Evolutionary conservation across 2,329 filamentous ascomycete species (phyloP).

Genomic region (Arthrobotrys musiformis): DNA sequence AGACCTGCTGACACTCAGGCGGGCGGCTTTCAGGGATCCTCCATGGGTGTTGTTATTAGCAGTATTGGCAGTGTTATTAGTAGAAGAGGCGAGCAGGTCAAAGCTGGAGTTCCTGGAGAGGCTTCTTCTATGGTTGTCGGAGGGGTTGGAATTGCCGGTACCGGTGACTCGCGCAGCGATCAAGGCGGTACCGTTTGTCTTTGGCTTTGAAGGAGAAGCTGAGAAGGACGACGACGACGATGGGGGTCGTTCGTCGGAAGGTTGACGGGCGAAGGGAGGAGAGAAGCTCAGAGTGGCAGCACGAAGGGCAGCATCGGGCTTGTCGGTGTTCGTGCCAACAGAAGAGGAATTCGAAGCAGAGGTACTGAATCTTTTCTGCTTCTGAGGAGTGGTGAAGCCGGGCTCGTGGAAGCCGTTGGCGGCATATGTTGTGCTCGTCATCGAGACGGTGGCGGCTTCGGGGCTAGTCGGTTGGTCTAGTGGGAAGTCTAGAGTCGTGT

Average conservation of each 20-base stretch:
- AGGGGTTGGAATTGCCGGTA: slow-evolving; percentile 36
- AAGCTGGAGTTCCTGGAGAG: slow-evolving; percentile 48
- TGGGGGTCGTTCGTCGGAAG: slow-evolving; percentile 22
- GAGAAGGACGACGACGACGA: no score
- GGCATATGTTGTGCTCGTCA: slow-evolving; percentile 43
- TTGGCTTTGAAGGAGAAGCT: slow-evolving; percentile 24
- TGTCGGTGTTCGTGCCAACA: slow-evolving; percentile 17
- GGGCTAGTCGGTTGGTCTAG: no score
- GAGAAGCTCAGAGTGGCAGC: slow-evolving; percentile 53
- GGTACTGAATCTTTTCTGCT: slow-evolving; percentile 44
- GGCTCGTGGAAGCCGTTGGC: slow-evolving; percentile 41
- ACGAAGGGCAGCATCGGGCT: slow-evolving; percentile 44
- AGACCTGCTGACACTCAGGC: slow-evolving; percentile 44
- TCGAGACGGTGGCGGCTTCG: slow-evolving; percentile 2
- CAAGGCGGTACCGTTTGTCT: slow-evolving; percentile 45
- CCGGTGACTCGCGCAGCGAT: slow-evolving; percentile 53
- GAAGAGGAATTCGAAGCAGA: neutral
- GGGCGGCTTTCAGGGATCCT: slow-evolving; percentile 44
- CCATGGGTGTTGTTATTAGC: slow-evolving; percentile 20
- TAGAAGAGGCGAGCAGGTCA: slow-evolving; percentile 34
- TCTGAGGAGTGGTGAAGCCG: slow-evolving; percentile 42
- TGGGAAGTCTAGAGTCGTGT: neutral
- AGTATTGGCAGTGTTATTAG: no score
- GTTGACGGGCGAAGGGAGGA: slow-evolving; percentile 35
- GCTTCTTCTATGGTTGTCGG: slow-evolving; percentile 21